A percentile compares a stretch with the other conserved stretches of the same genome.
These are phyloP conservation scores for Hygrophoropsis aurantiaca DNA, from an alignment of 768 basidiomycete species.

Conservation along the genomic window DNA sequence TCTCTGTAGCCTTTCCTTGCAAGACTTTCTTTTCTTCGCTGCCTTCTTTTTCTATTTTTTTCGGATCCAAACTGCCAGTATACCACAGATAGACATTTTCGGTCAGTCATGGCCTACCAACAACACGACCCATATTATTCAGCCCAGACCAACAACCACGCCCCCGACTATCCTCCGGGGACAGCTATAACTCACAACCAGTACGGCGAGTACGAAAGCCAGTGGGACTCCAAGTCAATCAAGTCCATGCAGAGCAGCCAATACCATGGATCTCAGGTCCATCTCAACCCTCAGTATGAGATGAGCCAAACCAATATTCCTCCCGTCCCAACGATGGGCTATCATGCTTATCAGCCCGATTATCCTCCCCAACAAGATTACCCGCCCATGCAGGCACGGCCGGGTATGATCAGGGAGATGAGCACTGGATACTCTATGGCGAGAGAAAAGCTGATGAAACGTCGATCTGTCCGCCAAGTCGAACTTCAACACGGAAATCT, in stretches of 20 bases:
- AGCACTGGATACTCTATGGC: slow-evolving; percentile 65
- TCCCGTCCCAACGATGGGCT: slow-evolving; percentile 55
- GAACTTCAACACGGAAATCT: slow-evolving; percentile 81
- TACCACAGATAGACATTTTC: neutral
- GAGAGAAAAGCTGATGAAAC: slow-evolving; percentile 80
- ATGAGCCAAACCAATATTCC: slow-evolving; percentile 52
- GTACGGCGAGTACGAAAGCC: slow-evolving; percentile 44
- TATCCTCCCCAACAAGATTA: slow-evolving; percentile 61
- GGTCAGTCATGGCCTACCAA: slow-evolving; percentile 49
- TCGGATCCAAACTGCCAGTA: neutral
- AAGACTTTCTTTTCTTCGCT: neutral
- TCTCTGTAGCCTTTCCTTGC: slow-evolving; percentile 15
- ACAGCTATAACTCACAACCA: slow-evolving; percentile 30
- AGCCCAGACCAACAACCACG: slow-evolving; percentile 17
- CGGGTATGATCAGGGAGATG: slow-evolving; percentile 45
- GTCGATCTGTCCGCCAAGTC: slow-evolving; percentile 75
- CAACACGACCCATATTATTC: slow-evolving; percentile 53
- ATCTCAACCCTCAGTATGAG: slow-evolving; percentile 64
- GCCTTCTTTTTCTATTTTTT: neutral
- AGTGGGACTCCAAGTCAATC: slow-evolving; percentile 52
- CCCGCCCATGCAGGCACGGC: slow-evolving; percentile 55
- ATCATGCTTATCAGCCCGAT: slow-evolving; percentile 40
- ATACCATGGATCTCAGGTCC: slow-evolving; percentile 67
- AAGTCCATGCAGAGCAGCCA: slow-evolving; percentile 63
- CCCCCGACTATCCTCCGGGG: slow-evolving; percentile 37